These are phyloP conservation scores for Syzygium jambos DNA, from an alignment of 345 rosid genomes.

Conservation along the genomic window DNA sequence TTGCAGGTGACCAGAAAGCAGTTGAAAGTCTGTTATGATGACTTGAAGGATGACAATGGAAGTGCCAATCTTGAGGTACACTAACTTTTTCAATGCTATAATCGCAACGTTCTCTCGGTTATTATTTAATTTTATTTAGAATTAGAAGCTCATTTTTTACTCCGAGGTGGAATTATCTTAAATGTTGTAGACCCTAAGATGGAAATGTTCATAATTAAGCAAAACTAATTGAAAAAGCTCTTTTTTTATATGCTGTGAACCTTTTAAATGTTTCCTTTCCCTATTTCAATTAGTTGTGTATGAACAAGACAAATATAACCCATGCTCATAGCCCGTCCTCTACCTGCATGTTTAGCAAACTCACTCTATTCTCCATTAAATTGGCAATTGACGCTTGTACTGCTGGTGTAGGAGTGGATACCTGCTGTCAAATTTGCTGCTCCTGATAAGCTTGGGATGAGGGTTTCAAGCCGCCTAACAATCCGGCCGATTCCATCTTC, in stretches of 20 bases:
- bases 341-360: not conserved
- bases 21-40: conserved; percentile 81
- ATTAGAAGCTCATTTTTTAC: not conserved
- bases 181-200: not conserved
- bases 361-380: not conserved
- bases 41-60: conserved; percentile 78
- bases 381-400: not conserved
- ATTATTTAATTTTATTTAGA: not conserved
- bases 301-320: not conserved
- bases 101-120: not conserved
- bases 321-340: not conserved
- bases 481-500: conserved; percentile 62
- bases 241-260: not conserved
- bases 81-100: not conserved
- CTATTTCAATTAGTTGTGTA: not conserved
- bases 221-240: not conserved
- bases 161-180: not conserved
- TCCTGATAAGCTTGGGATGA: conserved; percentile 83
- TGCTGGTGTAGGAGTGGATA: conserved; percentile 66
- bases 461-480: conserved; percentile 58
- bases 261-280: not conserved
- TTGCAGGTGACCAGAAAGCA: conserved; percentile 53
- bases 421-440: conserved; percentile 58
- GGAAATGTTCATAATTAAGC: not conserved
- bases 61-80: conserved; percentile 82